Conservation (phyloP, 2,329 filamentous ascomycete species). For the Colletotrichum trifolii region DNA sequence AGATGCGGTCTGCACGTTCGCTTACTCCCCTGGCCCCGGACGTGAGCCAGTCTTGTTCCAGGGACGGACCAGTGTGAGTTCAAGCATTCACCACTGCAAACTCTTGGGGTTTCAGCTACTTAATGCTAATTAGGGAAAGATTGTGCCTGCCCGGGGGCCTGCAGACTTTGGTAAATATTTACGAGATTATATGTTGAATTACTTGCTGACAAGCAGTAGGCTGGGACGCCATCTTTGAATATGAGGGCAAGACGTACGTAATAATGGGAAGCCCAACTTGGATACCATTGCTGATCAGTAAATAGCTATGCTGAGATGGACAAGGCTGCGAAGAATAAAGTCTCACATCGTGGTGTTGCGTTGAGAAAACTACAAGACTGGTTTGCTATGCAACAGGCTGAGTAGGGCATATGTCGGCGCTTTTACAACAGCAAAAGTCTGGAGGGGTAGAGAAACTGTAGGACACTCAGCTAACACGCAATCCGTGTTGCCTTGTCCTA, state of each 20-base stretch:
- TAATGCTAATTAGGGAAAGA: constrained; percentile 66
- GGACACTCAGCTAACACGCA: too few relatives aligned
- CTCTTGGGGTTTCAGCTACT: neutral
- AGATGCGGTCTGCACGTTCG: constrained; percentile 96
- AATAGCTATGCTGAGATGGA: constrained; percentile 92
- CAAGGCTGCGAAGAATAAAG: constrained; percentile 85
- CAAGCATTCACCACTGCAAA: neutral
- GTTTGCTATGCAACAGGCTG: constrained; percentile 64
- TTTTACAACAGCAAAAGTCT: too few relatives aligned
- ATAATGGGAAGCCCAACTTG: neutral
- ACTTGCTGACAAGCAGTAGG: constrained; percentile 62
- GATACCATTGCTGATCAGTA: constrained; percentile 6
- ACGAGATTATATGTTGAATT: neutral
- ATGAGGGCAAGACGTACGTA: constrained; percentile 82
- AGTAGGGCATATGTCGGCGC: neutral
- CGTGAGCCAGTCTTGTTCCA: constrained; percentile 90
- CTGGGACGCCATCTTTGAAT: constrained; percentile 97
- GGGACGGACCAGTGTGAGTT: constrained; percentile 81
- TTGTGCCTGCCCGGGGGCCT: constrained; percentile 86
- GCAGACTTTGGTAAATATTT: constrained; percentile 78
- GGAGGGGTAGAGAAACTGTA: too few relatives aligned
- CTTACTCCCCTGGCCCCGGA: constrained; percentile 86
- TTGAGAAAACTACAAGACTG: constrained; percentile 86
- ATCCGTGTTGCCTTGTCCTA: neutral
- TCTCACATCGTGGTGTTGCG: constrained; percentile 92